phyloP scores from a whole-genome alignment of 495 filamentous ascomycete genomes.

The Penicillium argentinense region DNA sequence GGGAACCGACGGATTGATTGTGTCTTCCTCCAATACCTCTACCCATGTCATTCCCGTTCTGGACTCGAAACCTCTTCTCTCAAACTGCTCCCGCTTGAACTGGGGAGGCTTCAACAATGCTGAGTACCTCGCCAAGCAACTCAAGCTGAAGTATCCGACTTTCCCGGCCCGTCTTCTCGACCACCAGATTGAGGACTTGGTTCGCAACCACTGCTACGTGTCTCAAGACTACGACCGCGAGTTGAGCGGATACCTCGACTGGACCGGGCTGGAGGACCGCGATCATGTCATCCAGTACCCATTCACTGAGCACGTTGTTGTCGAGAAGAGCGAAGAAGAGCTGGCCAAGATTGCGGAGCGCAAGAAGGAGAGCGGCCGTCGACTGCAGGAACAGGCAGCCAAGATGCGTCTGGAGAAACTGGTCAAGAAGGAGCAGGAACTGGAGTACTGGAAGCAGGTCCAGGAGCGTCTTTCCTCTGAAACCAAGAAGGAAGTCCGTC shows the following conservation, averaged over 20 bases:
- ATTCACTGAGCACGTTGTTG: conserved; percentile 82
- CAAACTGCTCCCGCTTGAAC: conserved; percentile 83
- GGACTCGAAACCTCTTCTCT: conserved; percentile 76
- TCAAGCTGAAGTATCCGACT: conserved; percentile 88
- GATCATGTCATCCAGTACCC: conserved; percentile 90
- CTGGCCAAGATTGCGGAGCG: conserved; percentile 83
- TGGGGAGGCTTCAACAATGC: conserved; percentile 90
- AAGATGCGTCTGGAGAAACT: conserved; percentile 95
- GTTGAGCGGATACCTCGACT: conserved; percentile 71
- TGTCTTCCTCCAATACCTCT: conserved; percentile 88
- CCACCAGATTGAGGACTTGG: conserved; percentile 80
- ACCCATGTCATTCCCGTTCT: conserved; percentile 96
- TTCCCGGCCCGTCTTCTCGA: conserved; percentile 83
- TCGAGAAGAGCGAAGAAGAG: conserved; percentile 92
- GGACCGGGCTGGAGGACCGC: conserved; percentile 83
- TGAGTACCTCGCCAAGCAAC: conserved; percentile 85
- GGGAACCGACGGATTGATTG: conserved; percentile 82
- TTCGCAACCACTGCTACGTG: conserved; percentile 88
- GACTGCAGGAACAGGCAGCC: conserved; percentile 92
- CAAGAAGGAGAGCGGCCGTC: conserved; percentile 86
- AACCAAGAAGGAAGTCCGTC: conserved; percentile 86
- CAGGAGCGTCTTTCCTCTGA: conserved; percentile 63
- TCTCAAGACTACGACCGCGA: conserved; percentile 80
- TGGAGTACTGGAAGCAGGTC: conserved; percentile 89
- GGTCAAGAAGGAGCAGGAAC: conserved; percentile 90